Percentiles rank a stretch among this genome's conserved stretches.
Evolutionary conservation across 352 stramenopile genomes (phyloP).

Genomic region (Pythium volutum): DNA sequence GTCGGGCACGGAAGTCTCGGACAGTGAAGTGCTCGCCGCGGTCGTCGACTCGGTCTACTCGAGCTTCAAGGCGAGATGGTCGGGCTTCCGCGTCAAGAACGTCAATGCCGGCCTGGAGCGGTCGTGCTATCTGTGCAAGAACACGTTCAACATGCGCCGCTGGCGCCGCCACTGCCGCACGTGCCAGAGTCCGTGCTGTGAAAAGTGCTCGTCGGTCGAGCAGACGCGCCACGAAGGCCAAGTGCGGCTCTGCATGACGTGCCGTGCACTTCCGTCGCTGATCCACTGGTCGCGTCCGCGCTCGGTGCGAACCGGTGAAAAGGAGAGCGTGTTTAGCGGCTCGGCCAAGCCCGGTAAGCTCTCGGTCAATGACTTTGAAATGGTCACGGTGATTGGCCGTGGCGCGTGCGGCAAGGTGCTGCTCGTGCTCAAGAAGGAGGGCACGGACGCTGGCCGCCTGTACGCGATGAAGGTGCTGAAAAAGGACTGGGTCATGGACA

Average conservation of each 20-base stretch:
- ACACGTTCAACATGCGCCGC: constrained; percentile 66
- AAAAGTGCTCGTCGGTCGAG: constrained; percentile 69
- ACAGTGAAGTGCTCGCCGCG: constrained; percentile 50
- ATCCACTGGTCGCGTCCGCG: constrained; percentile 70
- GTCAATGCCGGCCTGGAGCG: constrained; percentile 71
- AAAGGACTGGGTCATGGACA: constrained; percentile 83
- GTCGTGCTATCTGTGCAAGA: constrained; percentile 61
- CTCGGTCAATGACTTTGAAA: constrained; percentile 73
- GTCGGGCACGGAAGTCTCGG: constrained; percentile 35
- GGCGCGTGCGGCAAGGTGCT: constrained; percentile 71
- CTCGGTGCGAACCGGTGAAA: constrained; percentile 60
- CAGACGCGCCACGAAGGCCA: constrained; percentile 61
- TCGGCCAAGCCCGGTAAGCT: constrained; percentile 65
- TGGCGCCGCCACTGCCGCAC: constrained; percentile 70
- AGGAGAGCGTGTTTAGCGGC: constrained; percentile 66
- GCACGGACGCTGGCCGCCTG: constrained; percentile 47
- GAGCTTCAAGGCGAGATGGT: constrained; percentile 70
- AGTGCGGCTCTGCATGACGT: constrained; percentile 61
- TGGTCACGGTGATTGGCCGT: constrained; percentile 69
- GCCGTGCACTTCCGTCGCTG: constrained; percentile 50
- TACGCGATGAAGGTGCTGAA: constrained; percentile 81
- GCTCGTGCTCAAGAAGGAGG: constrained; percentile 69
- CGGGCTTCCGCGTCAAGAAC: constrained; percentile 71
- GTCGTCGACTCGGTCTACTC: constrained; percentile 57
- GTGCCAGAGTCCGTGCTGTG: constrained; percentile 61